Evolutionary conservation across 2,329 filamentous ascomycete species (phyloP).

Genomic region (Pestalotiopsis fici): DNA sequence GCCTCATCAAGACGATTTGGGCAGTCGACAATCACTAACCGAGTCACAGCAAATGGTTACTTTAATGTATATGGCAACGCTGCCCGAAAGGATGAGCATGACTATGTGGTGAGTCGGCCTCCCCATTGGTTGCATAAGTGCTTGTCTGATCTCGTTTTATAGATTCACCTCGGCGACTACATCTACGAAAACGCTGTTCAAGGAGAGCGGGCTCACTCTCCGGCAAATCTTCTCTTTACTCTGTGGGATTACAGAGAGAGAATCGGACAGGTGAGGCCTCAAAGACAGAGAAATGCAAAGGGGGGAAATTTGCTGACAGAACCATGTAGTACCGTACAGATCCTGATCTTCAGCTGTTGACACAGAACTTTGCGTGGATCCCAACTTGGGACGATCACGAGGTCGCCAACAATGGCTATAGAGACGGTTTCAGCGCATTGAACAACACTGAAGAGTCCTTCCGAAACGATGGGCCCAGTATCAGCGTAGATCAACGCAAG

Average conservation of each 20-base stretch:
- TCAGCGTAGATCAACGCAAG: slow-evolving; percentile 73
- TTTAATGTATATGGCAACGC: slow-evolving; percentile 48
- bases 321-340: slow-evolving; percentile 39
- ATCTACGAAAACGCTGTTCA: slow-evolving; percentile 61
- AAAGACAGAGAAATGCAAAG: neutral
- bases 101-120: slow-evolving; percentile 40
- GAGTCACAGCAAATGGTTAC: slow-evolving; percentile 39
- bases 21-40: neutral
- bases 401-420: slow-evolving; percentile 66
- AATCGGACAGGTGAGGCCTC: slow-evolving; percentile 28
- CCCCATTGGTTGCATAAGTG: neutral
- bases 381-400: slow-evolving; percentile 50
- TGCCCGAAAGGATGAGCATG: slow-evolving; percentile 42
- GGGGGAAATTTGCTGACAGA: neutral
- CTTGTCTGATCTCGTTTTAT: neutral
- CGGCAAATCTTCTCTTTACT: slow-evolving; percentile 28
- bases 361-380: slow-evolving; percentile 45
- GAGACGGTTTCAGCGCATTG: slow-evolving; percentile 59
- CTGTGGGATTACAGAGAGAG: slow-evolving; percentile 45
- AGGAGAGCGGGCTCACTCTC: slow-evolving; percentile 27
- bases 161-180: slow-evolving; percentile 47
- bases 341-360: slow-evolving; percentile 39
- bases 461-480: slow-evolving; percentile 49
- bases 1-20: slow-evolving; percentile 3
- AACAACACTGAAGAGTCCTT: slow-evolving; percentile 62